A percentile compares a stretch with the other conserved stretches of the same genome.
Conservation (phyloP, 2,329 filamentous ascomycete genomes). For the Raffaelea ambrosiae region DNA sequence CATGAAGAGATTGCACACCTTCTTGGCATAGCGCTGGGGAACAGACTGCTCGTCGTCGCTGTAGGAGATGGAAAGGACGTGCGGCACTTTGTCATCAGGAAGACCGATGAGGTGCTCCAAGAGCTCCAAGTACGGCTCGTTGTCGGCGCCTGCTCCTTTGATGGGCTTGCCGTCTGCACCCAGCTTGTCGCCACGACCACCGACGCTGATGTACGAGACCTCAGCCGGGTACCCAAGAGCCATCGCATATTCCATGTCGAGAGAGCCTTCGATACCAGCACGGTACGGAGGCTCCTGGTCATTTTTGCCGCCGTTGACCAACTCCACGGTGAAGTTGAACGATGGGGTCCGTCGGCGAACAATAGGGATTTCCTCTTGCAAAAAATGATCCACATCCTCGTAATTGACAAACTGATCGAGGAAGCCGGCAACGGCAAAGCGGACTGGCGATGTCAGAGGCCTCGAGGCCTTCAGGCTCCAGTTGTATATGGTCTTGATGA, state of each 20-base stretch:
- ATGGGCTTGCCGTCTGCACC: constrained; percentile 22
- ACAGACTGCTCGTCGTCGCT: constrained; percentile 50
- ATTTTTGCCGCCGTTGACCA: constrained; percentile 37
- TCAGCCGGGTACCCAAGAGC: constrained; percentile 34
- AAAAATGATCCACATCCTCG: constrained; percentile 30
- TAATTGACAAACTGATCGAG: constrained; percentile 38
- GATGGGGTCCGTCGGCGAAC: neutral
- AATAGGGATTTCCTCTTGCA: constrained; percentile 3
- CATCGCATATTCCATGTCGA: constrained; percentile 42
- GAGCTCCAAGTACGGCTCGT: constrained; percentile 51
- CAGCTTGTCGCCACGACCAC: constrained; percentile 33
- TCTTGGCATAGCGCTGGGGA: constrained; percentile 39
- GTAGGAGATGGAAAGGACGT: constrained; percentile 50
- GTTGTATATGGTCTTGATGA: constrained; percentile 37
- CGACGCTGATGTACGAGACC: constrained; percentile 35
- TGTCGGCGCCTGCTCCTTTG: constrained; percentile 23
- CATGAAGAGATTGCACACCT: constrained; percentile 45
- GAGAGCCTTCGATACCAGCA: constrained; percentile 35
- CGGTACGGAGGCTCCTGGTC: constrained; percentile 20
- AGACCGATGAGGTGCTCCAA: constrained; percentile 39
- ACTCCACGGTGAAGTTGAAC: constrained; percentile 22
- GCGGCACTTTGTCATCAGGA: constrained; percentile 37
- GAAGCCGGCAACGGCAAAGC: constrained; percentile 40
- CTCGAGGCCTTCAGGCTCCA: constrained; percentile 18
- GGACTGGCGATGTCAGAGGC: constrained; percentile 21